Evolutionary conservation across 2,329 filamentous ascomycete species (phyloP).

Genomic region (Sclerotinia spermophila): DNA sequence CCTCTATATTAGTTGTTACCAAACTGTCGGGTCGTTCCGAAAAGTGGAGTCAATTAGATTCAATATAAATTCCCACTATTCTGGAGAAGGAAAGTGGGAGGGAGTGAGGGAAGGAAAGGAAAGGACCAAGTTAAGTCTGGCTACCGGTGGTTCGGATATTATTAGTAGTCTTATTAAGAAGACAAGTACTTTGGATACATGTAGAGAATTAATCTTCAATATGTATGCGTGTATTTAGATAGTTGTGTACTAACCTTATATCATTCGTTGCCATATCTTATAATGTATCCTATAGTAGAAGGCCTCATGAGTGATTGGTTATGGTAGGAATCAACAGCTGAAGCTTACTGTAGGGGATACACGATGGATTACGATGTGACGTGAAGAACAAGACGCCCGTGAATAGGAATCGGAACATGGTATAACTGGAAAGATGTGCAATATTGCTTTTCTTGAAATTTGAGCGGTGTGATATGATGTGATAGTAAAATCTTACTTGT

Average conservation of each 20-base stretch:
- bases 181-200: background rate
- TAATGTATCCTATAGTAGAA: too few species aligned
- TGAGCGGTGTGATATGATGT: constrained; percentile 7
- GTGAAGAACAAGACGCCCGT: background rate
- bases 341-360: background rate
- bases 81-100: constrained; percentile 7
- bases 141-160: background rate
- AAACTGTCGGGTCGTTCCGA: constrained; percentile 8
- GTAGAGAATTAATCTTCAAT: background rate
- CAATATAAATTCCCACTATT: background rate
- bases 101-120: too few species aligned
- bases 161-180: background rate
- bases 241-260: background rate
- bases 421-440: background rate
- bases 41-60: constrained; percentile 3
- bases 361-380: background rate
- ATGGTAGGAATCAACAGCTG: background rate
- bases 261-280: background rate
- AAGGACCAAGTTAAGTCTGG: background rate
- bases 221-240: background rate
- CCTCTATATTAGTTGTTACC: constrained; percentile 2
- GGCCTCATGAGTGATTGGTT: background rate
- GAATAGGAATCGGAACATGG: background rate
- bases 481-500: background rate
- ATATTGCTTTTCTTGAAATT: background rate